These are phyloP conservation scores for Blastobotrys parvus DNA, from an alignment of 805 yeast species.

Conservation along the genomic window DNA sequence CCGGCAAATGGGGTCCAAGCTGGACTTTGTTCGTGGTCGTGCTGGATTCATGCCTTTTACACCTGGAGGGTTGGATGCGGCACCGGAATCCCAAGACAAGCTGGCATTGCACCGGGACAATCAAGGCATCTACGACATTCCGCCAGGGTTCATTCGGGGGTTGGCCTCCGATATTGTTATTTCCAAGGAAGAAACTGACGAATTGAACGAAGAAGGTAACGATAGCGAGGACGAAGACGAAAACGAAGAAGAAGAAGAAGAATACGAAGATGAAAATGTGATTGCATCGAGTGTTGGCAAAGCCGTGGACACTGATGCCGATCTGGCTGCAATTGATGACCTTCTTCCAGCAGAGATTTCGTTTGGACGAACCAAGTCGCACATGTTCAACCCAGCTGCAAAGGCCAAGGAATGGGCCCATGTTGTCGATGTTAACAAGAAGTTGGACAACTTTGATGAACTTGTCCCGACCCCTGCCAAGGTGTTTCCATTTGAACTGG, in stretches of 20 bases:
- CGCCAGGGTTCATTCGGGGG: slow-evolving; percentile 79
- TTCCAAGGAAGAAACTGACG: slow-evolving; percentile 24
- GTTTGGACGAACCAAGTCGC: slow-evolving; percentile 33
- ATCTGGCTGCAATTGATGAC: slow-evolving; percentile 32
- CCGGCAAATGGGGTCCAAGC: slow-evolving; percentile 55
- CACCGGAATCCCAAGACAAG: slow-evolving; percentile 7
- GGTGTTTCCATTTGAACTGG: slow-evolving; percentile 90
- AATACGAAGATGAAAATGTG: slow-evolving; percentile 1
- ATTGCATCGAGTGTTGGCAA: background rate
- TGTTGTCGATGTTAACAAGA: slow-evolving; percentile 78
- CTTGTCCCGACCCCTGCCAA: slow-evolving; percentile 90
- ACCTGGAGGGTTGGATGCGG: slow-evolving; percentile 65
- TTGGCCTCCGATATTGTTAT: slow-evolving; percentile 37
- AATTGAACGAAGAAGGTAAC: slow-evolving; percentile 10
- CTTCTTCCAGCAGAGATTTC: slow-evolving; percentile 43
- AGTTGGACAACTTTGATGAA: slow-evolving; percentile 75
- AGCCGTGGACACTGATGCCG: slow-evolving; percentile 11
- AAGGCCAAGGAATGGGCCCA: slow-evolving; percentile 83
- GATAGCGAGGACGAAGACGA: slow-evolving; percentile 15
- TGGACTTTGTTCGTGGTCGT: slow-evolving; percentile 59
- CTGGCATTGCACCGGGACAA: slow-evolving; percentile 51
- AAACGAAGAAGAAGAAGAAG: slow-evolving; percentile 8
- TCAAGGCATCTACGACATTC: slow-evolving; percentile 71
- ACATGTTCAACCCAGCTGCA: slow-evolving; percentile 15
- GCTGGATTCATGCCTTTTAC: slow-evolving; percentile 77